Conservation (phyloP, 1,284 basidiomycete genomes). For the Abortiporus biennis region DNA sequence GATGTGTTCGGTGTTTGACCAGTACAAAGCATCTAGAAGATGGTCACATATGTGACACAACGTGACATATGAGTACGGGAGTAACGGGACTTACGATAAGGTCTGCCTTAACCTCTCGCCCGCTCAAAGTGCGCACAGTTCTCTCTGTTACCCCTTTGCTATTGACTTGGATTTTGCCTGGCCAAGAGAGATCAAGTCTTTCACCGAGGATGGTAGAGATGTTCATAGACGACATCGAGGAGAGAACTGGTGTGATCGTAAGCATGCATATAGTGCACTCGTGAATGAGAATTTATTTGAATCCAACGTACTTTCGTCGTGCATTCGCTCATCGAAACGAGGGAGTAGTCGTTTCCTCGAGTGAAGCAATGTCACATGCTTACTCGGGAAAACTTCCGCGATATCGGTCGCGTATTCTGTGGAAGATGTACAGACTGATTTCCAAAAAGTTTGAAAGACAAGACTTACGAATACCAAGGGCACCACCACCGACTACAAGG, state of each 20-base stretch:
- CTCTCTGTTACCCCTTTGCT: slow-evolving; percentile 28
- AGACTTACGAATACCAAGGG: slow-evolving; percentile 54
- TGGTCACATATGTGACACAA: no score
- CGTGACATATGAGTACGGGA: no score
- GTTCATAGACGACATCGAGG: slow-evolving; percentile 34
- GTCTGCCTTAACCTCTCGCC: slow-evolving; percentile 55
- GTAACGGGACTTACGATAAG: slow-evolving; percentile 39
- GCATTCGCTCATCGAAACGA: slow-evolving; percentile 50
- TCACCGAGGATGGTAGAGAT: slow-evolving; percentile 52
- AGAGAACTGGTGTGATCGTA: slow-evolving; percentile 31
- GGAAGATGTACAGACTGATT: neutral
- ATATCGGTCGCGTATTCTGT: slow-evolving; percentile 68
- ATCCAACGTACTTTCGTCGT: slow-evolving; percentile 42
- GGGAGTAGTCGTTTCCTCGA: slow-evolving; percentile 56
- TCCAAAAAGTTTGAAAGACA: neutral
- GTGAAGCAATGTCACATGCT: slow-evolving; percentile 63
- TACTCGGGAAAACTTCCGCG: slow-evolving; percentile 50
- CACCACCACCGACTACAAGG: slow-evolving; percentile 56
- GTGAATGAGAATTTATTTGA: slow-evolving; percentile 24
- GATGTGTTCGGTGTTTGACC: slow-evolving; percentile 70
- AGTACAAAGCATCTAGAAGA: slow-evolving; percentile 61
- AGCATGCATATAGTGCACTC: neutral
- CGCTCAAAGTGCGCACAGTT: slow-evolving; percentile 48
- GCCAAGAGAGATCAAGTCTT: slow-evolving; percentile 41
- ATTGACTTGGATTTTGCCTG: slow-evolving; percentile 21